A percentile compares a stretch with the other conserved stretches of the same genome.
phyloP scores from a whole-genome alignment of 2,329 filamentous ascomycete species.

The Trichoderma gracile region DNA sequence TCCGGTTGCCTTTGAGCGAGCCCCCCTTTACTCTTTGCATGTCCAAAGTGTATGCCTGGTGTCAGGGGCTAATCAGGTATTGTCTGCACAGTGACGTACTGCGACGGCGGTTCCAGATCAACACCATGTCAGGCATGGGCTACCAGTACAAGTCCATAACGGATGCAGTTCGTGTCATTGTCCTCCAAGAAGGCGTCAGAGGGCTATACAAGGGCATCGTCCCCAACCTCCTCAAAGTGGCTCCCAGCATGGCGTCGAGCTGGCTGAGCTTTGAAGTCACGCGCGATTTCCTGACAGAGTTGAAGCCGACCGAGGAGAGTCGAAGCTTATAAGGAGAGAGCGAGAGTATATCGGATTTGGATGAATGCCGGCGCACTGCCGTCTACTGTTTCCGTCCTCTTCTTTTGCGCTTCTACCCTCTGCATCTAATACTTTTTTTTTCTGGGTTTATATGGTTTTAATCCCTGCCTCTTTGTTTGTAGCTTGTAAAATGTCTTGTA shows the following conservation, averaged over 20 bases:
- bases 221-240: constrained; percentile 94
- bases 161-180: constrained; percentile 79
- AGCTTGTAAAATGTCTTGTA: constrained; percentile 16
- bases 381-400: neutral
- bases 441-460: neutral
- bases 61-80: constrained; percentile 18
- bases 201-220: constrained; percentile 96
- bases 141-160: constrained; percentile 89
- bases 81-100: constrained; percentile 71
- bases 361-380: neutral
- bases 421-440: neutral
- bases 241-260: constrained; percentile 96
- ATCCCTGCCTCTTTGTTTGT: neutral
- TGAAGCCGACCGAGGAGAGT: constrained; percentile 43
- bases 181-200: constrained; percentile 76
- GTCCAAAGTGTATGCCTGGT: no score
- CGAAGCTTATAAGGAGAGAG: constrained; percentile 5
- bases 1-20: no score
- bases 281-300: constrained; percentile 74
- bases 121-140: constrained; percentile 98
- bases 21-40: no score
- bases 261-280: constrained; percentile 97
- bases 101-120: constrained; percentile 93
- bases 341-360: neutral
- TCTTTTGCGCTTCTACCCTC: neutral